Base-by-base conservation (phyloP, 108 stramenopile species). In the Schizochytrium sp. region DNA sequence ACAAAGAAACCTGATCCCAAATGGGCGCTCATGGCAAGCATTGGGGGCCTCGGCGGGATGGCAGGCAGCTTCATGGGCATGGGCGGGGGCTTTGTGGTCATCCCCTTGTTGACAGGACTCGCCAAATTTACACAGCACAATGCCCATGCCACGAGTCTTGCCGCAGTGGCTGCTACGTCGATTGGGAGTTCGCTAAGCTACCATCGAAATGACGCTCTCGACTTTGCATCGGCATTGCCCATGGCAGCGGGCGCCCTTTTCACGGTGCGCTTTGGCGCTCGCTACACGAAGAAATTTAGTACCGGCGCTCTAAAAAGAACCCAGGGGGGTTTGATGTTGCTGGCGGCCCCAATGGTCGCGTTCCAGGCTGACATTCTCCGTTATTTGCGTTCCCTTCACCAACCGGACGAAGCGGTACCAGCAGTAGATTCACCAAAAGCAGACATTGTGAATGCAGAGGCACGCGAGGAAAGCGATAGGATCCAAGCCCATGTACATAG, bases 71-170 rank as follows among this genome's bases (percentile, higher is more conserved):
- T 83, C 25, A 83, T 83, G 76, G 76, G 76, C 48, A 21, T 83
- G n/a, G 76, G 76, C n/a, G 76, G 76, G 1, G 76, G 76, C 48
- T 47, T 53, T 12, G 51, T 83, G n/a, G 51, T 83, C 18, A 83
- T 83, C 12, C 76, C 76, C 6, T 6, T 83, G 45, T 23, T 83
- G 10, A 83, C 45, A 16, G 51, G 76, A 6, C 25, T 47, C 19
- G 76, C 76, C 25, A 83, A 83, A 23, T 83, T 83, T 34, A 25
- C 76, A 6, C 76, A 83, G 76, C 76, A 83, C 23, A 25, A 47
- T 45, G 76, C 76, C 8, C 76, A 83, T 34, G 76, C 76, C 45
- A 83, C 87, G 87, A 87, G 87, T 58, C 58, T 87, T 0, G 87
- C 87, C 1, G 87, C 57, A 10, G 58, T 87, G 57, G 57, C 57